Conservation (phyloP, 148 eudicot species). For the Drosera capensis region DNA sequence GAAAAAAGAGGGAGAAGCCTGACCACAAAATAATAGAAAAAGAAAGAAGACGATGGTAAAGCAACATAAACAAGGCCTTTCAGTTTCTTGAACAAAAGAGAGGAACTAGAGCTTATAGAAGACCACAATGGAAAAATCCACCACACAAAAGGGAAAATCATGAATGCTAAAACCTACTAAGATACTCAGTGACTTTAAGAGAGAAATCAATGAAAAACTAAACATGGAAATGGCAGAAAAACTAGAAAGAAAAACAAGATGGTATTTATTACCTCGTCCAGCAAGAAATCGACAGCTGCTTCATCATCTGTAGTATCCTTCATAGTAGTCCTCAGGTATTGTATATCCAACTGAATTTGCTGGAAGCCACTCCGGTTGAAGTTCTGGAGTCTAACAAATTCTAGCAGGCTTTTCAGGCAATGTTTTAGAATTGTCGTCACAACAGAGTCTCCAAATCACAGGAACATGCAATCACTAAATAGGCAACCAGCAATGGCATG, state of each 20-base stretch:
- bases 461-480: slow-evolving; percentile 5
- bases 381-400: slow-evolving; percentile 78
- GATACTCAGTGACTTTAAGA: background rate
- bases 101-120: too few species aligned
- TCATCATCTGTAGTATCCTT: slow-evolving; percentile 78
- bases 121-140: too few species aligned
- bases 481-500: slow-evolving; percentile 6
- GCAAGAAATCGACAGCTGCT: slow-evolving; percentile 80
- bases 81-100: too few species aligned
- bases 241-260: background rate
- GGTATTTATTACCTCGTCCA: slow-evolving; percentile 59
- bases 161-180: too few species aligned
- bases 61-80: too few species aligned
- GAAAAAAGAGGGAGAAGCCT: too few species aligned
- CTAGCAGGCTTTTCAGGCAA: slow-evolving; percentile 87
- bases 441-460: slow-evolving; percentile 60
- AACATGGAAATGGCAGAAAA: background rate
- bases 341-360: slow-evolving; percentile 92
- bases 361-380: slow-evolving; percentile 98
- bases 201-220: background rate
- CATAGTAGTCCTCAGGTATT: slow-evolving; percentile 54
- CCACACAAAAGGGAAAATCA: too few species aligned
- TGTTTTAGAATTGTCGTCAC: slow-evolving; percentile 59
- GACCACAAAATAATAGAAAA: too few species aligned
- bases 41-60: too few species aligned